phyloP scores from a whole-genome alignment of 2,329 filamentous ascomycete genomes.

The Knufia fluminis region DNA sequence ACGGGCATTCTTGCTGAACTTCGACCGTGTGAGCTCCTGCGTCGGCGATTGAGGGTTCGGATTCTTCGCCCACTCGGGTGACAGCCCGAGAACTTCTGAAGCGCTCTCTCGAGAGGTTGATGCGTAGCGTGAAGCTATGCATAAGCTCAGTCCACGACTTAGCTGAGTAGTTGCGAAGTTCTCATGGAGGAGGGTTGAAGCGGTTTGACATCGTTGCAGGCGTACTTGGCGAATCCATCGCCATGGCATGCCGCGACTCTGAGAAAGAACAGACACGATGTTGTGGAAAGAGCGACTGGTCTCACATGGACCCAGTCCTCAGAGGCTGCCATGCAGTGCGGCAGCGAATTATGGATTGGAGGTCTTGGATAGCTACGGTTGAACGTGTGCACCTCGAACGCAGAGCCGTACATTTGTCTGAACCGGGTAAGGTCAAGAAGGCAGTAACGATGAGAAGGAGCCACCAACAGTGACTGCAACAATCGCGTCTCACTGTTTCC shows the following conservation, averaged over 20 bases:
- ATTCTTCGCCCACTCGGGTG: too few species aligned
- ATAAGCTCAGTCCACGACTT: not conserved
- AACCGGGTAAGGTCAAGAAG: too few species aligned
- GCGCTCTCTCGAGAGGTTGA: not conserved
- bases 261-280: not conserved
- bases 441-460: too few species aligned
- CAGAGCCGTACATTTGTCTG: too few species aligned
- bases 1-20: not conserved
- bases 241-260: conserved; percentile 7
- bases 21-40: not conserved
- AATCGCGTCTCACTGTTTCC: too few species aligned
- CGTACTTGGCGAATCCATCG: conserved; percentile 1
- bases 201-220: not conserved
- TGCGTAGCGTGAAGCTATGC: not conserved
- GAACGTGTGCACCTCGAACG: too few species aligned
- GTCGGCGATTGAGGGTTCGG: not conserved
- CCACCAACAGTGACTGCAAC: too few species aligned
- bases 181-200: not conserved
- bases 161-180: not conserved
- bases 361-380: too few species aligned
- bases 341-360: too few species aligned
- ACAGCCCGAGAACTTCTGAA: too few species aligned
- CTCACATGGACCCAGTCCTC: not conserved
- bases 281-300: not conserved
- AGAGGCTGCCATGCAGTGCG: not conserved